A percentile compares a stretch with the other conserved stretches of the same genome.
These are phyloP conservation scores for Phytophthora pistaciae DNA, from an alignment of 352 stramenopile species.

Conservation along the genomic window DNA sequence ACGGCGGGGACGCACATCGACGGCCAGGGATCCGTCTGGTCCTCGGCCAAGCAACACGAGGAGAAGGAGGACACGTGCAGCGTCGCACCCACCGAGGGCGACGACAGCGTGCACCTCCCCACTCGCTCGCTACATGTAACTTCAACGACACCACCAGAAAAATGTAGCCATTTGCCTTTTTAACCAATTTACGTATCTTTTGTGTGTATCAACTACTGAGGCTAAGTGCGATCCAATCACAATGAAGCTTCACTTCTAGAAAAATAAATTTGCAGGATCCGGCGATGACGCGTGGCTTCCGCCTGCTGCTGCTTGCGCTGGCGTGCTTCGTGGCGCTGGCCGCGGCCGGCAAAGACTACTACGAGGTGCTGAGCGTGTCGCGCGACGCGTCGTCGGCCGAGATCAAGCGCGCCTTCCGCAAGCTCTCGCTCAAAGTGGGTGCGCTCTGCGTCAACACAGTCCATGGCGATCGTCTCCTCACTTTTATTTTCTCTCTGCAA, in stretches of 20 bases:
- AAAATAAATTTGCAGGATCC: slow-evolving; percentile 11
- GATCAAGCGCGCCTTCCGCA: slow-evolving; percentile 89
- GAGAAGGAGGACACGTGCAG: slow-evolving; percentile 32
- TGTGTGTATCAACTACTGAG: too few species aligned
- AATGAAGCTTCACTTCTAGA: not conserved
- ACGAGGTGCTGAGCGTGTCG: slow-evolving; percentile 73
- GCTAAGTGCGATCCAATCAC: too few species aligned
- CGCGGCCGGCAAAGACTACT: slow-evolving; percentile 66
- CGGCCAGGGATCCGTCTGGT: slow-evolving; percentile 32
- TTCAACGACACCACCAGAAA: too few species aligned
- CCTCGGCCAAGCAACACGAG: not conserved
- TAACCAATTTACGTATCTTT: too few species aligned
- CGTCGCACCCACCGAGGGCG: slow-evolving; percentile 25
- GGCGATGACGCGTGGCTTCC: slow-evolving; percentile 23
- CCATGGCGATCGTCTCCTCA: not conserved
- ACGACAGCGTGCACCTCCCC: slow-evolving; percentile 21
- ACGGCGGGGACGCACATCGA: slow-evolving; percentile 33
- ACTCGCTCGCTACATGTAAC: not conserved
- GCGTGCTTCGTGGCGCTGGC: slow-evolving; percentile 34
- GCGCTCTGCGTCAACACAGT: not conserved
- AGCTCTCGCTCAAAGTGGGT: slow-evolving; percentile 88
- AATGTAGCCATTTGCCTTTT: too few species aligned
- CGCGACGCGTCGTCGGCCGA: slow-evolving; percentile 72
- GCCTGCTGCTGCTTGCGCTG: slow-evolving; percentile 39
- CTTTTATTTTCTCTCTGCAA: slow-evolving; percentile 3